Evolutionary conservation across 2,329 filamentous ascomycete species (phyloP).

Genomic region (Volutella citrinella): DNA sequence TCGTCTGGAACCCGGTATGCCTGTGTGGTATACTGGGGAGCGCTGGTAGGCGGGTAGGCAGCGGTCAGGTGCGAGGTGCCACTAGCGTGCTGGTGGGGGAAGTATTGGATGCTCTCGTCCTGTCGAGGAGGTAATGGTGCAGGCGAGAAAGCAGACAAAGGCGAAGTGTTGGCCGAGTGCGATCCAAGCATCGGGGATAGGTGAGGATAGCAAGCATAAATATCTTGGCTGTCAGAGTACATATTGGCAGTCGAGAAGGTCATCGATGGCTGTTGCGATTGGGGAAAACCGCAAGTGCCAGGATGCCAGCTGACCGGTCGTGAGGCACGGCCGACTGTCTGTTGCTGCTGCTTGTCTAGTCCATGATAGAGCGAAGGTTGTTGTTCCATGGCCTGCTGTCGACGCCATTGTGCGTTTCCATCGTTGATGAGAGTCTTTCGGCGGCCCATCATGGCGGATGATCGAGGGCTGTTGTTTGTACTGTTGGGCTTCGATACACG

Average conservation of each 20-base stretch:
- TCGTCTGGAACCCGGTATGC: no score
- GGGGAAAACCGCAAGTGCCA: conserved; percentile 47
- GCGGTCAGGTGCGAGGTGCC: no score
- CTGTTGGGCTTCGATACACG: conserved; percentile 64
- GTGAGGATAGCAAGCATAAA: conserved; percentile 39
- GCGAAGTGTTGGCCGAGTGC: conserved; percentile 59
- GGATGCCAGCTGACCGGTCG: conserved; percentile 78
- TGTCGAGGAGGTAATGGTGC: conserved; percentile 45
- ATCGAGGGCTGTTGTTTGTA: conserved; percentile 66
- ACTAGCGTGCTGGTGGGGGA: no score
- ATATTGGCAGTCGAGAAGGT: conserved; percentile 35
- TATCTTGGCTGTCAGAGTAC: conserved; percentile 40
- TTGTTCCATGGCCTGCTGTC: conserved; percentile 46
- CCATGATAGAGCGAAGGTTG: no score
- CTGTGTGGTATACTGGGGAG: conserved; percentile 15
- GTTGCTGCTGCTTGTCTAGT: conserved; percentile 14
- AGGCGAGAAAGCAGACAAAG: conserved; percentile 52
- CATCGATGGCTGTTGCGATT: conserved; percentile 37
- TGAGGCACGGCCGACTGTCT: conserved; percentile 31
- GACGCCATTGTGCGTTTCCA: conserved; percentile 41
- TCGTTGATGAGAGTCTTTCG: conserved; percentile 58
- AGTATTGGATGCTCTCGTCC: conserved; percentile 37
- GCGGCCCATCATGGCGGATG: conserved; percentile 44
- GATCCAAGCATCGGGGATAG: conserved; percentile 51
- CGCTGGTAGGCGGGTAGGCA: conserved; percentile 23